phyloP scores from a whole-genome alignment of 148 eudicot species.

The Rhododendron ferrugineum region DNA sequence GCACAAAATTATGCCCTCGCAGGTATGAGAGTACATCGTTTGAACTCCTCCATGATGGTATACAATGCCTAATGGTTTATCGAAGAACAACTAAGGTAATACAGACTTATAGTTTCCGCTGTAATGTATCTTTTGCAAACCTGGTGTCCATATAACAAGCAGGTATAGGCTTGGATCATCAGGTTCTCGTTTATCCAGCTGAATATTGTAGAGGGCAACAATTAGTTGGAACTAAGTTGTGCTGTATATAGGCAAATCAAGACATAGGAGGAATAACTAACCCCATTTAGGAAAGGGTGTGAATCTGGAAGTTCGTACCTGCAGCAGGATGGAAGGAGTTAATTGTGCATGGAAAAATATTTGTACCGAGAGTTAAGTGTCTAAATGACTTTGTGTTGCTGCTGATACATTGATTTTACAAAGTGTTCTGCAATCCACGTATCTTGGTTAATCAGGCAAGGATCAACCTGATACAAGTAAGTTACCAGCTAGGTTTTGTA shows the following conservation, averaged over 20 bases:
- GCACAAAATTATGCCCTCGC: background rate
- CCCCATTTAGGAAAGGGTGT: slow-evolving; percentile 58
- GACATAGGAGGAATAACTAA: slow-evolving; percentile 19
- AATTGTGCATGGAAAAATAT: background rate
- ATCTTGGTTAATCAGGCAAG: background rate
- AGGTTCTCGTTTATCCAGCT: slow-evolving; percentile 60
- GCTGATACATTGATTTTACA: background rate
- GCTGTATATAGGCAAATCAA: background rate
- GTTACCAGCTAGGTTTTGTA: background rate
- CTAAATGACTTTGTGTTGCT: background rate
- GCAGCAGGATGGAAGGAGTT: slow-evolving; percentile 26
- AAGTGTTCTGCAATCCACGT: background rate
- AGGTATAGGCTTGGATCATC: slow-evolving; percentile 82
- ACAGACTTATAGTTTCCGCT: background rate
- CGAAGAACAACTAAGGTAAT: background rate
- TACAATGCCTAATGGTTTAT: background rate
- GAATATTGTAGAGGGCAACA: slow-evolving; percentile 9
- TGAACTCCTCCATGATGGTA: background rate
- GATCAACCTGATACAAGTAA: background rate
- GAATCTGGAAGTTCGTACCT: slow-evolving; percentile 68
- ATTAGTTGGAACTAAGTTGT: slow-evolving; percentile 9
- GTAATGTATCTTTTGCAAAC: slow-evolving; percentile 22
- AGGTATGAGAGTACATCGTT: background rate
- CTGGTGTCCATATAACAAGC: slow-evolving; percentile 71
- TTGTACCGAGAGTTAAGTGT: background rate